Conservation (phyloP, 768 basidiomycete genomes). For the Pseudohyphozyma bogoriensis region DNA sequence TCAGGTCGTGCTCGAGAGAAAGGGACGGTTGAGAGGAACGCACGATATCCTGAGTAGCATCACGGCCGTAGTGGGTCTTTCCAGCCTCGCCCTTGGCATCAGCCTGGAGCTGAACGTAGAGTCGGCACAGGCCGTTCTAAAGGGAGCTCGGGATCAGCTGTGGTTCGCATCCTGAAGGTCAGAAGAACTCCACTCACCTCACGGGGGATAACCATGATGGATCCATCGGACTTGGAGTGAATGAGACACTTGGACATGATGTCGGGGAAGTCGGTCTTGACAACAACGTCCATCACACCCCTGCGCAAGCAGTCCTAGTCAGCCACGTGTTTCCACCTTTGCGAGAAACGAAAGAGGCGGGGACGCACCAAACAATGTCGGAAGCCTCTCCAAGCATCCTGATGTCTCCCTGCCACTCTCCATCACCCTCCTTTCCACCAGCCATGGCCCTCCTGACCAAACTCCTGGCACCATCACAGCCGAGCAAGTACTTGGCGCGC, state of each 20-base stretch:
- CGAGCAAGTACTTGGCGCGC: conserved; percentile 38
- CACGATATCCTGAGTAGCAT: conserved; percentile 32
- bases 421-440: conserved; percentile 28
- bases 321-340: conserved; percentile 32
- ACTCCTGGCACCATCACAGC: conserved; percentile 53
- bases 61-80: background rate
- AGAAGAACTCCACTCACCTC: conserved; percentile 21
- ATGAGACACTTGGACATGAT: conserved; percentile 44
- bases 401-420: conserved; percentile 43
- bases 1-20: too few species aligned
- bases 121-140: conserved; percentile 24
- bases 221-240: conserved; percentile 50
- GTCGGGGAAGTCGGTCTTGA: conserved; percentile 63
- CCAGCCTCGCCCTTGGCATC: background rate
- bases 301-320: background rate
- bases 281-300: conserved; percentile 25
- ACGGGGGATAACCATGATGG: conserved; percentile 62
- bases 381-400: conserved; percentile 67
- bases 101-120: conserved; percentile 33
- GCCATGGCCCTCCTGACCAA: conserved; percentile 52
- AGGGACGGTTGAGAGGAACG: too few species aligned
- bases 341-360: conserved; percentile 48
- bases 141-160: conserved; percentile 58
- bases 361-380: conserved; percentile 59
- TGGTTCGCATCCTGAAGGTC: background rate